Base-by-base conservation (phyloP, 176 grass and related monocot species). In the Oryza meyeriana region DNA sequence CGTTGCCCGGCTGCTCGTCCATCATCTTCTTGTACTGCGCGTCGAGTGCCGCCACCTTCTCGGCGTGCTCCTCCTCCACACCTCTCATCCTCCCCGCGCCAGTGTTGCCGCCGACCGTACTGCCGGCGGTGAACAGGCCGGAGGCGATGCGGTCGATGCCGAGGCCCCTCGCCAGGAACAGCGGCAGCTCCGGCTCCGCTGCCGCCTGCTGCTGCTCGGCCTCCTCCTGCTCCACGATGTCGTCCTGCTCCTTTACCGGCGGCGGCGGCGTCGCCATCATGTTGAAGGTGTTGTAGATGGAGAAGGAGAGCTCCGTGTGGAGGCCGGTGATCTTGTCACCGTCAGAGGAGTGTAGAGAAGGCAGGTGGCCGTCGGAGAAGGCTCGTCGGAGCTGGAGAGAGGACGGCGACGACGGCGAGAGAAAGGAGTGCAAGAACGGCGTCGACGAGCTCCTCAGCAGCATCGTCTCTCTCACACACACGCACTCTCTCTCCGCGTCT, bases 151-250 rank as follows among this genome's bases (percentile, higher is more conserved):
- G 88, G 69, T 98, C 96, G 87, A 98, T 98, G 14, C 96, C 93
- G 48, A 98, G 80, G 24, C 90, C 95, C 76, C 95, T 89, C 12
- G 95, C 95, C 41, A 94, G 88, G 83, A 93, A 98, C 88, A 98
- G 85, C 69, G 90, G 95, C 62, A 89, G 76, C 61, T 79, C 83
- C 59, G 78, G 78, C 65, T 81, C 62, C 0, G 76, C 82, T 1
- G 75, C 77, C 71, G 71, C 72, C 61, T 41, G 0, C 38, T 7
- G 24, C 64, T 36, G 26, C 10, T 75, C 71, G 7, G 73, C 59
- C 0, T 71, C 52, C n/a, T 28, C 59, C 4, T 29, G 17, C 4
- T 66, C 38, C 12, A 47, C 14, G 1, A 0, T 18, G 17, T 18
- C 48, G 8, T 75, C 81, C 30, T 12, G 11, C 4, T 66, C 38